A percentile compares a stretch with the other conserved stretches of the same genome.
phyloP scores from a whole-genome alignment of 1,139 yeast genomes.

The Kluyveromyces marxianus region DNA sequence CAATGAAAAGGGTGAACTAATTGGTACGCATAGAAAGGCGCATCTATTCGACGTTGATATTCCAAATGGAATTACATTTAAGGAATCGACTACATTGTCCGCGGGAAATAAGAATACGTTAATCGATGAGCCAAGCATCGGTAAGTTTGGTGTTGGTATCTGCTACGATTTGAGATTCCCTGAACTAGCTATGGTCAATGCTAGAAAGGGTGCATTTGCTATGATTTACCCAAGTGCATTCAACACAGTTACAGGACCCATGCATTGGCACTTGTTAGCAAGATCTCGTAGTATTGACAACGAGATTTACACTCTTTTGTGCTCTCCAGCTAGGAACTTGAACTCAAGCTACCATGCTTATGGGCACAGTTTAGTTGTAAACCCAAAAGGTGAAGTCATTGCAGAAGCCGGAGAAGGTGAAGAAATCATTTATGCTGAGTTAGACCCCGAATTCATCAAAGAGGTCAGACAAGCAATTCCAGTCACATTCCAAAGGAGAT shows the following conservation, averaged over 20 bases:
- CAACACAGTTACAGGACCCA: slow-evolving; percentile 91
- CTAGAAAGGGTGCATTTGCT: slow-evolving; percentile 72
- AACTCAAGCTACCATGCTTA: slow-evolving; percentile 72
- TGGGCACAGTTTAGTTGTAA: slow-evolving; percentile 84
- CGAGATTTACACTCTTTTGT: slow-evolving; percentile 68
- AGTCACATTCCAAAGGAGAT: slow-evolving; percentile 70
- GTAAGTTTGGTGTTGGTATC: slow-evolving; percentile 80
- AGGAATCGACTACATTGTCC: slow-evolving; percentile 66
- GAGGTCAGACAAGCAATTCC: slow-evolving; percentile 70
- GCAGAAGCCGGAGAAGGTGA: slow-evolving; percentile 85
- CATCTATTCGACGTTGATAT: slow-evolving; percentile 89
- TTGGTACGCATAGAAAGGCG: slow-evolving; percentile 82
- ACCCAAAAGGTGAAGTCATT: slow-evolving; percentile 74
- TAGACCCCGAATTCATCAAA: slow-evolving; percentile 57
- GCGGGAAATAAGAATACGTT: slow-evolving; percentile 81
- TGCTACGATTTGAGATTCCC: slow-evolving; percentile 93
- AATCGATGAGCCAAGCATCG: slow-evolving; percentile 53
- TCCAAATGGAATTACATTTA: slow-evolving; percentile 80
- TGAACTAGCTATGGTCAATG: slow-evolving; percentile 75
- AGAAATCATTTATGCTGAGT: slow-evolving; percentile 70
- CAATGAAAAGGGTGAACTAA: slow-evolving; percentile 57
- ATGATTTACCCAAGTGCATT: slow-evolving; percentile 95
- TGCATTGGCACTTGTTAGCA: slow-evolving; percentile 87
- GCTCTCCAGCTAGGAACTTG: slow-evolving; percentile 84
- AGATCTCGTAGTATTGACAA: slow-evolving; percentile 86